Percentiles rank a stretch among this genome's conserved stretches.
phyloP scores from a whole-genome alignment of 331 rosid genomes.

The Pyracantha coccinea region DNA sequence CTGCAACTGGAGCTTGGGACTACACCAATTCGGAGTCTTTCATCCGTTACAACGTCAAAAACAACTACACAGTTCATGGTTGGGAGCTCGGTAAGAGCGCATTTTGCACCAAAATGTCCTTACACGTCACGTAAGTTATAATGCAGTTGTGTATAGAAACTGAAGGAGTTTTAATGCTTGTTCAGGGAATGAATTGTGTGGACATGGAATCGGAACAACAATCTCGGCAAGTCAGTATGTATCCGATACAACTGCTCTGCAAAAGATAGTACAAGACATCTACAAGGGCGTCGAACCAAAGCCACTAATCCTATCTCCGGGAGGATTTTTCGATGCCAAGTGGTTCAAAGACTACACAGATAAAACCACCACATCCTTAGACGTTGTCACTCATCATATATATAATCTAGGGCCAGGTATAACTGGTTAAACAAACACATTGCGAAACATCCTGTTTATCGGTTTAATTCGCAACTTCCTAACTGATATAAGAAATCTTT shows the following conservation, averaged over 20 bases:
- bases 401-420: conserved; percentile 94
- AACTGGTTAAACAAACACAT: neutral
- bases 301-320: conserved; percentile 81
- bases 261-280: conserved; percentile 32
- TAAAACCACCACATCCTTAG: conserved; percentile 36
- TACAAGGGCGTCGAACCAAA: conserved; percentile 40
- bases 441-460: neutral
- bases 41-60: conserved; percentile 33
- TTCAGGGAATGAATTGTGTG: conserved; percentile 84
- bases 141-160: neutral
- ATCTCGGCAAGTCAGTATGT: conserved; percentile 65
- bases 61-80: conserved; percentile 36
- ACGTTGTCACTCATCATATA: conserved; percentile 68
- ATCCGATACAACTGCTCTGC: conserved; percentile 44
- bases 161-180: neutral
- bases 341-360: conserved; percentile 59
- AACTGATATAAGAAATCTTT: neutral
- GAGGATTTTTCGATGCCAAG: conserved; percentile 71
- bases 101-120: neutral
- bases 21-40: conserved; percentile 33
- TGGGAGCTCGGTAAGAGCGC: conserved; percentile 50
- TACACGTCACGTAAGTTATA: neutral
- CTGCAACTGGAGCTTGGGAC: conserved; percentile 43
- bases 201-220: conserved; percentile 66
- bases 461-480: neutral